phyloP scores from a whole-genome alignment of 176 grass and related monocot genomes.

The Lolium multiflorum region DNA sequence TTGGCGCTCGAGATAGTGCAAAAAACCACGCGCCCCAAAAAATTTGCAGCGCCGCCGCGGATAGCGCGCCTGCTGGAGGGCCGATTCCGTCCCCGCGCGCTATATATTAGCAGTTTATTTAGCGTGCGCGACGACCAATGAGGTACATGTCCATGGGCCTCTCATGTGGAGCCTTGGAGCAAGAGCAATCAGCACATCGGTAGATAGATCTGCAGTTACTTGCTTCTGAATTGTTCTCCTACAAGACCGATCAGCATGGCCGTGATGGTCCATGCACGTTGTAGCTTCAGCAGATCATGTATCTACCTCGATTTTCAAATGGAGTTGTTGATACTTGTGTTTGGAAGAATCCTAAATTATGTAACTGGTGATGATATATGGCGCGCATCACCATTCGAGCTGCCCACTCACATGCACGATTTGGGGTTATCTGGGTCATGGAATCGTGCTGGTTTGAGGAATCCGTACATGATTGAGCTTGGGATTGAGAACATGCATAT shows the following conservation, averaged over 20 bases:
- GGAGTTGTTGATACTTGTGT: neutral
- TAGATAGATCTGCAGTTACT: neutral
- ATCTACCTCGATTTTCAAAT: neutral
- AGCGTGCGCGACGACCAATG: no score
- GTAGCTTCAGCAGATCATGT: neutral
- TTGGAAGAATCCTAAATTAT: neutral
- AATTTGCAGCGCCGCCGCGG: no score
- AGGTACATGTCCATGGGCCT: no score
- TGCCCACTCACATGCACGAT: slow-evolving; percentile 9
- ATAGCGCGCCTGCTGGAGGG: no score
- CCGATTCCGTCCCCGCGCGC: no score
- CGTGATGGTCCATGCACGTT: neutral
- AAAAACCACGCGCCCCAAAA: no score
- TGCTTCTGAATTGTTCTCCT: neutral
- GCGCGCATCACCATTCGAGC: neutral
- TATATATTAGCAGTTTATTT: no score
- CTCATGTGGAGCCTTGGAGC: neutral
- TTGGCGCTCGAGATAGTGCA: no score
- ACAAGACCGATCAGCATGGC: neutral
- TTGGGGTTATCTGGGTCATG: neutral
- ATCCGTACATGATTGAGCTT: neutral
- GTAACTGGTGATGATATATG: neutral
- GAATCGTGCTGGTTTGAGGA: neutral
- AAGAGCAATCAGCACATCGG: neutral
- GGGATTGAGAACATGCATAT: neutral